Evolutionary conservation across 768 basidiomycete genomes (phyloP), one percentile per base, ranked within the genome.

Genomic region (Pisolithus sp.): DNA sequence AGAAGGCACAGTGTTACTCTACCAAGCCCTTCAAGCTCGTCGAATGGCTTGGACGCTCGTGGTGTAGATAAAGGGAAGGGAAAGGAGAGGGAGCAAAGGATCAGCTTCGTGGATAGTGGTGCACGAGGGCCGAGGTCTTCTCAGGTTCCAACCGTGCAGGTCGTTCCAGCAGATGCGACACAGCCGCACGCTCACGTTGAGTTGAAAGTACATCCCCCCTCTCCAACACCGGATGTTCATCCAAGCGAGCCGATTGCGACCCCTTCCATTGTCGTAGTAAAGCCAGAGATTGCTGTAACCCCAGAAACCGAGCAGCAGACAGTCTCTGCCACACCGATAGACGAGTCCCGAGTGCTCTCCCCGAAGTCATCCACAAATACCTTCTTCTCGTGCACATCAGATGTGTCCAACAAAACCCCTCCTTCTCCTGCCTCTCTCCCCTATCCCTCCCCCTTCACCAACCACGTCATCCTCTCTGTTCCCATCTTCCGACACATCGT

Each of bases 351-450:
- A 2, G 48, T 53, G 36, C 52, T 67, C 40, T 67, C 66, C 7
- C 58, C 61, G 7, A 67, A 61, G 37, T 67, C 67, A 4, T 67
- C 67, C 7, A 18, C 59, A 1, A 56, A 55, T 38, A 67, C 61
- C 2, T 67, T 67, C 38, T 59, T 53, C 21, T 67, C 66, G 6
- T 9, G 61, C 21, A 21, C 46, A 18, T 40, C 50, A 0, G 59
- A 62, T 17, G 44, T 17, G 20, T 42, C 20, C 40, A n/a, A 9
- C 4, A n/a, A 18, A 6, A 41, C 18, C 10, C 23, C 41, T 42
- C 20, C 41, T 13, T 42, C 41, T 15, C 41, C 41, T 10, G 13
- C 41, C 13, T 24, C 20, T 42, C 10, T 24, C 24, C 20, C 41
- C 15, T n/a, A 21, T 42, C 41, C 18, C 20, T 21, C 21, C 20